Evolutionary conservation across 2,329 filamentous ascomycete genomes (phyloP).

Genomic region (Chaetothyriales sp.): DNA sequence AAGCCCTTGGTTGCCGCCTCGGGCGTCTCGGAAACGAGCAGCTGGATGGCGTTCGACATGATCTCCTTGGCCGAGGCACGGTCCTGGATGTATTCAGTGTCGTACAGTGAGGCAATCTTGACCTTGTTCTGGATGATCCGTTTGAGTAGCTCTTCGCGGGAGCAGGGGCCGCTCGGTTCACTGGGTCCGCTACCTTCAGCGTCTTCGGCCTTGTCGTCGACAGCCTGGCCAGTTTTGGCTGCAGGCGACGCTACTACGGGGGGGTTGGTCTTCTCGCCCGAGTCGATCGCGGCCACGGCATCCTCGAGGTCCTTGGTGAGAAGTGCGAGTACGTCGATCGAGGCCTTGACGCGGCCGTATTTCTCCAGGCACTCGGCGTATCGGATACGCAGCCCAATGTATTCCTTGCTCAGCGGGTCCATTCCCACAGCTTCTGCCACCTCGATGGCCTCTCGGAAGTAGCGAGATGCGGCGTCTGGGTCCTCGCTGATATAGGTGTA

Average conservation of each 20-base stretch:
- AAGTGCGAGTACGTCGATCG: conserved; percentile 65
- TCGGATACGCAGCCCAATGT: conserved; percentile 76
- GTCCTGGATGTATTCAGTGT: conserved; percentile 59
- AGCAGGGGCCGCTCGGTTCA: no score
- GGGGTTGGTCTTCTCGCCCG: background rate
- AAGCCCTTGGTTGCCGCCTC: conserved; percentile 52
- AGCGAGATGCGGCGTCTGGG: conserved; percentile 61
- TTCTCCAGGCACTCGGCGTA: conserved; percentile 67
- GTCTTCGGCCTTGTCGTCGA: background rate
- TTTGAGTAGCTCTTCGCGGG: conserved; percentile 10
- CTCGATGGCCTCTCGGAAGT: conserved; percentile 66
- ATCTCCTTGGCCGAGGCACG: conserved; percentile 58
- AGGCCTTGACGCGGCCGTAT: conserved; percentile 51
- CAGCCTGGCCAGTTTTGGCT: background rate
- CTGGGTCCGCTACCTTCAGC: conserved; percentile 1
- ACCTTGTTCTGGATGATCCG: conserved; percentile 32
- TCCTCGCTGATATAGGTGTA: conserved; percentile 66
- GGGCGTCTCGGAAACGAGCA: conserved; percentile 57
- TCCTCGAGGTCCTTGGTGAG: conserved; percentile 51
- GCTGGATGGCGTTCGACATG: conserved; percentile 69
- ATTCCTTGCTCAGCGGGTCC: conserved; percentile 81
- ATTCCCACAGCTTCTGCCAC: conserved; percentile 58
- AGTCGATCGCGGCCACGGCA: conserved; percentile 32
- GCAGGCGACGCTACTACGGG: background rate
- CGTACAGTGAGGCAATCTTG: conserved; percentile 74